Evolutionary conservation across 1,284 basidiomycete species (phyloP).

Genomic region (Malassezia pachydermatis): DNA sequence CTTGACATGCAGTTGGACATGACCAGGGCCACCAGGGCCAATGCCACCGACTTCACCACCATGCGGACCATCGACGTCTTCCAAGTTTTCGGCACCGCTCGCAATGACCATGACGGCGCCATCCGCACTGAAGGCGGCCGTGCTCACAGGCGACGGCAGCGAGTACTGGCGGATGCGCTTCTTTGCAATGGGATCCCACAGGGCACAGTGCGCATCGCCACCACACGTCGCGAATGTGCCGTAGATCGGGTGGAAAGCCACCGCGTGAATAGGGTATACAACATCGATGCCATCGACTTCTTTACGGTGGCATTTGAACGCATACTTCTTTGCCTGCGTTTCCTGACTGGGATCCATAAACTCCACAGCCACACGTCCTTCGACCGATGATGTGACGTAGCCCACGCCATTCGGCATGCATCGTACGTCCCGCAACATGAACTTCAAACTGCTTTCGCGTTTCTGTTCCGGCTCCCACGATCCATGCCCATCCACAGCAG

Average conservation of each 20-base stretch:
- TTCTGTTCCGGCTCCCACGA: conserved; percentile 53
- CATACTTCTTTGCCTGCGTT: conserved; percentile 76
- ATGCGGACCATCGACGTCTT: conserved; percentile 16
- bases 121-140: conserved; percentile 27
- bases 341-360: conserved; percentile 76
- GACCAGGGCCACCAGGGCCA: conserved; percentile 22
- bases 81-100: conserved; percentile 28
- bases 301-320: conserved; percentile 93
- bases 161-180: conserved; percentile 82
- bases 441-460: conserved; percentile 86
- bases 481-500: conserved; percentile 18
- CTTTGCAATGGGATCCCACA: conserved; percentile 96
- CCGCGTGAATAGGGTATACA: conserved; percentile 91
- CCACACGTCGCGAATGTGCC: conserved; percentile 92
- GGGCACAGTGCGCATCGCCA: conserved; percentile 77
- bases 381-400: conserved; percentile 83
- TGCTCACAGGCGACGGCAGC: conserved; percentile 24
- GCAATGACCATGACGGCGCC: conserved; percentile 32
- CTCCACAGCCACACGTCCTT: conserved; percentile 92
- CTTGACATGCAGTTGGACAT: conserved; percentile 21
- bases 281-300: conserved; percentile 83
- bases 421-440: conserved; percentile 78
- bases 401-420: conserved; percentile 86
- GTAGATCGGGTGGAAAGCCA: conserved; percentile 65
- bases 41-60: conserved; percentile 24